These are phyloP conservation scores for Paramecium primaurelia DNA, from an alignment of 73 alveolate genomes.

Conservation along the genomic window DNA sequence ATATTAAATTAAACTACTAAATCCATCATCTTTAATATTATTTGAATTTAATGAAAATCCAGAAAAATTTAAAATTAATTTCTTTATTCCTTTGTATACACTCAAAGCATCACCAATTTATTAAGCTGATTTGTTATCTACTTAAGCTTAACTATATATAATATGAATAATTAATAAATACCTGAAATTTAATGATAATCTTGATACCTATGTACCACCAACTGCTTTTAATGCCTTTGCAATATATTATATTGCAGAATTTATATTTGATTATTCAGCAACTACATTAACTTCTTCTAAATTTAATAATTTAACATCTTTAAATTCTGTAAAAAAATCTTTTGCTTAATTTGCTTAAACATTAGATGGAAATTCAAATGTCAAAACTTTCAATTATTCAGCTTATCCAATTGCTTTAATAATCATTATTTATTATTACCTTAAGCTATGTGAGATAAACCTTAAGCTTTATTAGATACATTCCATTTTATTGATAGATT, in stretches of 20 bases:
- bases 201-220: background rate
- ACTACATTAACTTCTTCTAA: background rate
- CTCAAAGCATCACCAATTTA: background rate
- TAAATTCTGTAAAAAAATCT: background rate
- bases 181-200: background rate
- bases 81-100: background rate
- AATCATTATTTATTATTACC: background rate
- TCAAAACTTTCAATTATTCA: background rate
- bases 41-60: slow-evolving; percentile 8
- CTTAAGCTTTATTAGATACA: background rate
- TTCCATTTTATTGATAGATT: slow-evolving; percentile 16
- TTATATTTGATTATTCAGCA: background rate
- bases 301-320: background rate
- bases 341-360: background rate
- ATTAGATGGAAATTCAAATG: background rate
- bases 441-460: background rate
- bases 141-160: background rate
- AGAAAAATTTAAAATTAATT: background rate
- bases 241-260: background rate
- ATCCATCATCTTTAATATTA: slow-evolving; percentile 20
- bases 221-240: background rate
- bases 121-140: slow-evolving; percentile 9
- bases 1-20: background rate
- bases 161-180: background rate
- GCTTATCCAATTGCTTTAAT: background rate